These are phyloP conservation scores for Senecio squalidus DNA, from an alignment of 140 eudicot species.

Conservation along the genomic window DNA sequence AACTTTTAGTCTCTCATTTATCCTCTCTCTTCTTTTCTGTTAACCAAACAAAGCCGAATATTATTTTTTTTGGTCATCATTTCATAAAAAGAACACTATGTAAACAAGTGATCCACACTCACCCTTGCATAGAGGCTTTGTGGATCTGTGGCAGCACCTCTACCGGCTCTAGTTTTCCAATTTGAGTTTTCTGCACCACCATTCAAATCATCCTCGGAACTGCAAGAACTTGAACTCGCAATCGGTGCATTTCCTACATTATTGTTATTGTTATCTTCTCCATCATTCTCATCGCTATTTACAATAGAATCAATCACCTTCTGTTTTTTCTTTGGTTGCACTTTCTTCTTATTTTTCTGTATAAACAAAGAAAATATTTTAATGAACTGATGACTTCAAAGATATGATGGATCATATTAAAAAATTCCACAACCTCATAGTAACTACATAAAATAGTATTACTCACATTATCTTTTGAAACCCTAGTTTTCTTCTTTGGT, in stretches of 20 bases:
- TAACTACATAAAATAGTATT: conserved; percentile 20
- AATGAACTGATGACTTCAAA: not conserved
- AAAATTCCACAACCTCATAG: conserved; percentile 20
- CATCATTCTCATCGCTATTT: conserved; percentile 24
- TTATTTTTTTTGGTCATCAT: not conserved
- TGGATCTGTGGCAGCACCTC: conserved; percentile 96
- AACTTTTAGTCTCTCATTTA: conserved; percentile 80
- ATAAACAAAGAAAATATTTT: not conserved
- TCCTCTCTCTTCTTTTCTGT: conserved; percentile 93
- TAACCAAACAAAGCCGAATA: not conserved
- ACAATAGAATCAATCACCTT: conserved; percentile 18
- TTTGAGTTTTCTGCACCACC: conserved; percentile 44
- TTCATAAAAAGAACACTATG: not conserved
- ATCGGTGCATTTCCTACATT: conserved; percentile 31
- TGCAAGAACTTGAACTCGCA: conserved; percentile 37
- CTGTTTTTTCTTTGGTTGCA: conserved; percentile 50
- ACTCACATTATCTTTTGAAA: conserved; percentile 61
- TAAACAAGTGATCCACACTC: conserved; percentile 5
- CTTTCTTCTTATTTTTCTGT: conserved; percentile 47
- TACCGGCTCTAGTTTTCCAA: conserved; percentile 65
- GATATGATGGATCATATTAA: conserved; percentile 9
- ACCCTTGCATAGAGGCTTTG: conserved; percentile 99
- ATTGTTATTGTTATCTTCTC: conserved; percentile 7
- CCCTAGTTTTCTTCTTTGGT: conserved; percentile 63
- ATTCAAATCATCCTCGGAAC: conserved; percentile 58